Percentiles rank a stretch among this genome's conserved stretches.
Conservation (phyloP, 768 basidiomycete genomes). For the Suillus ampliporus region DNA sequence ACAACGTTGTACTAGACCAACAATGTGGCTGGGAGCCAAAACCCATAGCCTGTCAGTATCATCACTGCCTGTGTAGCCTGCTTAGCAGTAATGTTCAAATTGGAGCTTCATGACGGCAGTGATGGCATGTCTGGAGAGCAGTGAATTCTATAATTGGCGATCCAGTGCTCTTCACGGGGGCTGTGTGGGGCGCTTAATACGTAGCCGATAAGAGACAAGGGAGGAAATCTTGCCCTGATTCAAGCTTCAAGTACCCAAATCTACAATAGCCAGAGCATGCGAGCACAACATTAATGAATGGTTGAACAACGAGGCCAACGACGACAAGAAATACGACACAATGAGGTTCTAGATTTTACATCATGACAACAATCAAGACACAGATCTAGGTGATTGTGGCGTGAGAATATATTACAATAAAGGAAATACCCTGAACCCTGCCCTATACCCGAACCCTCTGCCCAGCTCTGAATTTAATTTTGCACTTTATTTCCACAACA, state of each 20-base stretch:
- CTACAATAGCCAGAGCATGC: neutral
- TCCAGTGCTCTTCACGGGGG: neutral
- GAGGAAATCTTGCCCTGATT: neutral
- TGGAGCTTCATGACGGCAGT: conserved; percentile 4
- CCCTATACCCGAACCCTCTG: conserved; percentile 70
- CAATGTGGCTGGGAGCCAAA: neutral
- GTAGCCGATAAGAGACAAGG: conserved; percentile 3
- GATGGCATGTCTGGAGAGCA: conserved; percentile 1
- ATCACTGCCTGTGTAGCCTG: neutral
- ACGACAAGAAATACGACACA: conserved; percentile 3
- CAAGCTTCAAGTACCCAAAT: neutral
- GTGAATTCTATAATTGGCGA: conserved; percentile 5
- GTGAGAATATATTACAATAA: conserved; percentile 20
- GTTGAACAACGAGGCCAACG: conserved; percentile 10
- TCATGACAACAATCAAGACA: conserved; percentile 14
- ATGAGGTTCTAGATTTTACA: conserved; percentile 14
- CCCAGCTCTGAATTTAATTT: conserved; percentile 74
- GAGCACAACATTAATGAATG: neutral
- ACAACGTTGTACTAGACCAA: neutral
- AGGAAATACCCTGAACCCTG: conserved; percentile 40
- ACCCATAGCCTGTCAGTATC: conserved; percentile 4
- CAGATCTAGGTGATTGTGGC: conserved; percentile 26
- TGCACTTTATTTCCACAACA: conserved; percentile 53
- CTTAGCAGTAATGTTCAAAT: conserved; percentile 6
- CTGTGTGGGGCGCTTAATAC: conserved; percentile 3